phyloP scores from a whole-genome alignment of 768 basidiomycete species.

The Phallus indusiatus region DNA sequence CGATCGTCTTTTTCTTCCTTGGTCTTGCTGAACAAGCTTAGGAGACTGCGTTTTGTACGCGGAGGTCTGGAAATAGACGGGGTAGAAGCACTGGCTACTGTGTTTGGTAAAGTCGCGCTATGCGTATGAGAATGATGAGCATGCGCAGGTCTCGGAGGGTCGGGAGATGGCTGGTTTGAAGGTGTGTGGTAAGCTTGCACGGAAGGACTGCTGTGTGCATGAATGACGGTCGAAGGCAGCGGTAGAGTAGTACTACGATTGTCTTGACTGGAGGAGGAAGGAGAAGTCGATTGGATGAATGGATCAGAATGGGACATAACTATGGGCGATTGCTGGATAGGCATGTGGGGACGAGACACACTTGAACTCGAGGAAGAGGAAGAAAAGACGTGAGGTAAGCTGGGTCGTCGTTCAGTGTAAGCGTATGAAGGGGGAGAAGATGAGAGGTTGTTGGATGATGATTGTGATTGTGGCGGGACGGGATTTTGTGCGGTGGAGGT shows the following conservation, averaged over 20 bases:
- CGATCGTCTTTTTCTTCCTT: not conserved
- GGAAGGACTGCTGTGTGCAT: not conserved
- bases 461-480: not conserved
- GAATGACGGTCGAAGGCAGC: not conserved
- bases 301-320: not conserved
- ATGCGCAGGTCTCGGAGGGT: not conserved
- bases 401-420: not conserved
- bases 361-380: not conserved
- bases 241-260: not conserved
- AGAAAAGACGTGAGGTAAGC: not conserved
- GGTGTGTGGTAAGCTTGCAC: not conserved
- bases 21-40: conserved; percentile 13
- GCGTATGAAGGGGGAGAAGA: not conserved
- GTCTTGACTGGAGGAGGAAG: not conserved
- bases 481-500: not conserved
- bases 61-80: conserved; percentile 4
- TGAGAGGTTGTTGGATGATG: not conserved
- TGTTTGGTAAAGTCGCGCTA: not conserved
- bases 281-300: not conserved
- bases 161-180: not conserved
- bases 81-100: not conserved
- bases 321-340: not conserved
- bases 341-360: not conserved
- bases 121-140: not conserved
- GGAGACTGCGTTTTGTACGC: conserved; percentile 13